Evolutionary conservation across 768 basidiomycete genomes (phyloP).

Genomic region (Boletus rubescentipes): DNA sequence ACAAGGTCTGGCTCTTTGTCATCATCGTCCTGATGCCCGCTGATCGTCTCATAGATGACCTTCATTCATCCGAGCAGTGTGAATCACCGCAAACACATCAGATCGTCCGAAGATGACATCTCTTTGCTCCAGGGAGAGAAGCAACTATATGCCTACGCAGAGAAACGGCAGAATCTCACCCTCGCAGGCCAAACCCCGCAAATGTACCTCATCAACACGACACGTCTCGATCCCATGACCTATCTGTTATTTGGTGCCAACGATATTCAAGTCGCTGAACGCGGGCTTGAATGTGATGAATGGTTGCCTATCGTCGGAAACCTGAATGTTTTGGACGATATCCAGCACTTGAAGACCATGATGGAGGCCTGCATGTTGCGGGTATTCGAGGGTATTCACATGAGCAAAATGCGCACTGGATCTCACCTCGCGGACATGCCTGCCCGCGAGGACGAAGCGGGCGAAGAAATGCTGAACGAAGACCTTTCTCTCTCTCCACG

Average conservation of each 20-base stretch:
- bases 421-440: conserved; percentile 36
- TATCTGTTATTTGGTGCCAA: conserved; percentile 92
- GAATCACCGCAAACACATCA: conserved; percentile 62
- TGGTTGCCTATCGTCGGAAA: conserved; percentile 87
- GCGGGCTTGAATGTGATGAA: conserved; percentile 82
- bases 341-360: conserved; percentile 75
- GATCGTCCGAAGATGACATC: conserved; percentile 19
- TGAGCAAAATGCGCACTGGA: conserved; percentile 34
- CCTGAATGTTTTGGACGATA: conserved; percentile 70
- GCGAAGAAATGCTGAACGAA: conserved; percentile 44
- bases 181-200: conserved; percentile 46
- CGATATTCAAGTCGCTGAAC: conserved; percentile 63
- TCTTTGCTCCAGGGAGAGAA: conserved; percentile 45
- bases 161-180: conserved; percentile 79
- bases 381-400: conserved; percentile 82
- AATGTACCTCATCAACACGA: conserved; percentile 77
- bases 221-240: conserved; percentile 82
- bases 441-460: conserved; percentile 51
- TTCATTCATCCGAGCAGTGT: conserved; percentile 87
- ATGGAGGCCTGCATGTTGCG: conserved; percentile 86
- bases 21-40: conserved; percentile 1
- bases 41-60: conserved; percentile 47
- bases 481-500: conserved; percentile 58
- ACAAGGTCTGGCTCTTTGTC: conserved; percentile 59
- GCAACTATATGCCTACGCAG: conserved; percentile 77